Evolutionary conservation across 768 basidiomycete genomes (phyloP).

Genomic region (Auriscalpium orientale): DNA sequence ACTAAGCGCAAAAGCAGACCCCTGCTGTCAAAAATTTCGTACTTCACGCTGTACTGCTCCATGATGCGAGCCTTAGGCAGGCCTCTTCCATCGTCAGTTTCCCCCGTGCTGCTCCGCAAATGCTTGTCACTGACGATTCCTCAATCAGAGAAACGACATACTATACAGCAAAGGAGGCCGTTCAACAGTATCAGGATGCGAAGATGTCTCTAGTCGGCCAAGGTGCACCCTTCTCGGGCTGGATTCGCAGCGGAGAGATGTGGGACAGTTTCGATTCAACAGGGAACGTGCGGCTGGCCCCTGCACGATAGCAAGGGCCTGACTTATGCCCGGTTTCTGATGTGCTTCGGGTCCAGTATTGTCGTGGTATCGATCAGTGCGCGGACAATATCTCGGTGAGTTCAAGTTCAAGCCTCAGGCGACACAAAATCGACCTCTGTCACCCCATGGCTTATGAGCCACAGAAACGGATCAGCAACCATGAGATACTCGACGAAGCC

Average conservation of each 20-base stretch:
- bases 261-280: constrained; percentile 43
- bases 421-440: too few relatives aligned
- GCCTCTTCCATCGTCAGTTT: constrained; percentile 10
- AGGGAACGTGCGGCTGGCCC: too few relatives aligned
- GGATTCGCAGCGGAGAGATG: constrained; percentile 46
- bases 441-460: too few relatives aligned
- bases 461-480: too few relatives aligned
- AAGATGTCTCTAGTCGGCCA: constrained; percentile 40
- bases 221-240: constrained; percentile 48
- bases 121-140: neutral
- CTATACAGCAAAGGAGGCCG: constrained; percentile 33
- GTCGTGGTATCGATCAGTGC: too few relatives aligned
- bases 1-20: constrained; percentile 31
- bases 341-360: too few relatives aligned
- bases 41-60: constrained; percentile 40
- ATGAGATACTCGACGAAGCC: neutral
- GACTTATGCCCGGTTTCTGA: too few relatives aligned
- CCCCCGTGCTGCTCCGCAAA: neutral
- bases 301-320: too few relatives aligned
- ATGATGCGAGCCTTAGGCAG: constrained; percentile 15
- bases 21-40: constrained; percentile 41
- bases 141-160: constrained; percentile 29
- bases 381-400: too few relatives aligned
- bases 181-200: constrained; percentile 40
- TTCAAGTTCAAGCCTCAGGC: too few relatives aligned